Percentiles rank a stretch among this genome's conserved stretches.
Conservation (phyloP, 2,329 filamentous ascomycete genomes). For the Dothistroma pini region DNA sequence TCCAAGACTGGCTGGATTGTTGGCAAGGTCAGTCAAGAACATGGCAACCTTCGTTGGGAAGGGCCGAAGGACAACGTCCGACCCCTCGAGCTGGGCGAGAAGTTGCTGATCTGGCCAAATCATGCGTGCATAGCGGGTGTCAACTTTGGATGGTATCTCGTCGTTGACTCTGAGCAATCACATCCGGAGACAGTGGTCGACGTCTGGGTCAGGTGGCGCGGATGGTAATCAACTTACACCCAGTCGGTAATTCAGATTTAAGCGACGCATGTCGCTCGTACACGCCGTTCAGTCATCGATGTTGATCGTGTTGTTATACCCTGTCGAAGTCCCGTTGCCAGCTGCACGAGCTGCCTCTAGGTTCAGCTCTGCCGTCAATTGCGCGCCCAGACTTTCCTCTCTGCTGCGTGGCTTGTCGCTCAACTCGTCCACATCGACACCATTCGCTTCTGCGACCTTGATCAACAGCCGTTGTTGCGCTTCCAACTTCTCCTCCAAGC, state of each 20-base stretch:
- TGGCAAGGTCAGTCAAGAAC: conserved; percentile 71
- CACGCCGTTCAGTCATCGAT: conserved; percentile 18
- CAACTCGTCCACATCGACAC: conserved; percentile 22
- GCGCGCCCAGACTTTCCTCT: conserved; percentile 27
- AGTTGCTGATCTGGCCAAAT: conserved; percentile 71
- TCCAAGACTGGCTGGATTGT: conserved; percentile 60
- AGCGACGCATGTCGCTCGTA: neutral
- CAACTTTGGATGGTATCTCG: conserved; percentile 67
- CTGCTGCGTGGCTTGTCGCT: conserved; percentile 16
- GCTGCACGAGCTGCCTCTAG: conserved; percentile 23
- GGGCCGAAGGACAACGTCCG: conserved; percentile 42
- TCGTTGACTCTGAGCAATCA: conserved; percentile 62
- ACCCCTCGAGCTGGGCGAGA: conserved; percentile 59
- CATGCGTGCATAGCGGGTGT: conserved; percentile 75
- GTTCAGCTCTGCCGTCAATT: conserved; percentile 29
- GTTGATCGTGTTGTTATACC: conserved; percentile 9
- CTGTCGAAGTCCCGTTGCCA: neutral
- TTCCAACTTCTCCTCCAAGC: conserved; percentile 33
- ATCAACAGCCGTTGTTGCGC: conserved; percentile 30
- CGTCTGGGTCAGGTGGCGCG: conserved; percentile 68
- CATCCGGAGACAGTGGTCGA: conserved; percentile 63
- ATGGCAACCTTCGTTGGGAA: conserved; percentile 66
- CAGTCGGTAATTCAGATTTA: neutral
- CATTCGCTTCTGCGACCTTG: conserved; percentile 27
- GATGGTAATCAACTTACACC: conserved; percentile 54